Evolutionary conservation across 306 rosid genomes (phyloP).

Genomic region (Cucumis cinereus): DNA sequence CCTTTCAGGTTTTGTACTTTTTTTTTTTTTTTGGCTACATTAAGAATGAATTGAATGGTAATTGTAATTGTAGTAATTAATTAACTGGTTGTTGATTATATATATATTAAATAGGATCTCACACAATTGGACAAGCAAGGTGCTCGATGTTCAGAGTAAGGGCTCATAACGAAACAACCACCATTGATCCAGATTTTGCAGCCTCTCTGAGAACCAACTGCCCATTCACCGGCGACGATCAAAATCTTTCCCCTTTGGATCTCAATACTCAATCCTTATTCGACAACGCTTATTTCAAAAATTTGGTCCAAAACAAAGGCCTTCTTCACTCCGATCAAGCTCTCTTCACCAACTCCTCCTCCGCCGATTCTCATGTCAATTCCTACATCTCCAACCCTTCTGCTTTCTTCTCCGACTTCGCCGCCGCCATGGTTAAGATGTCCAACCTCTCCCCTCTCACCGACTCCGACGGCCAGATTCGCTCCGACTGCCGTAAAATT

Average conservation of each 20-base stretch:
- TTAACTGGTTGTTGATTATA: too few relatives aligned
- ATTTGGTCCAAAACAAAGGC: conserved; percentile 7
- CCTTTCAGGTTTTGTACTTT: conserved; percentile 18
- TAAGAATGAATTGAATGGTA: too few relatives aligned
- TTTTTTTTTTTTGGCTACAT: neutral
- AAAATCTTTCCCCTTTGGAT: conserved; percentile 5
- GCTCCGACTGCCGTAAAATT: conserved; percentile 8
- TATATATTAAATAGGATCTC: too few relatives aligned
- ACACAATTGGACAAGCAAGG: conserved; percentile 23
- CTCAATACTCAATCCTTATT: neutral
- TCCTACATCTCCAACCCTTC: conserved; percentile 8
- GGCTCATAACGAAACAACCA: conserved; percentile 23
- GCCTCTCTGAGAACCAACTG: conserved; percentile 5
- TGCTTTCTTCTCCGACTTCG: conserved; percentile 25
- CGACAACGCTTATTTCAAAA: conserved; percentile 14
- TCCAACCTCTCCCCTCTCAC: conserved; percentile 6
- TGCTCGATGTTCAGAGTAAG: conserved; percentile 15
- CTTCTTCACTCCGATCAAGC: conserved; percentile 21
- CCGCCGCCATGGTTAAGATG: conserved; percentile 27
- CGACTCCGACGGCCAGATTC: neutral
- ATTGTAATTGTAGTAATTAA: too few relatives aligned
- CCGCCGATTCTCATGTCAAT: conserved; percentile 15
- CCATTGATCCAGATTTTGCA: conserved; percentile 19
- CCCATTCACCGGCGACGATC: conserved; percentile 18
- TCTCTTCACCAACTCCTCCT: conserved; percentile 14